phyloP scores from a whole-genome alignment of 331 rosid genomes.

The Dryas integrifolia region DNA sequence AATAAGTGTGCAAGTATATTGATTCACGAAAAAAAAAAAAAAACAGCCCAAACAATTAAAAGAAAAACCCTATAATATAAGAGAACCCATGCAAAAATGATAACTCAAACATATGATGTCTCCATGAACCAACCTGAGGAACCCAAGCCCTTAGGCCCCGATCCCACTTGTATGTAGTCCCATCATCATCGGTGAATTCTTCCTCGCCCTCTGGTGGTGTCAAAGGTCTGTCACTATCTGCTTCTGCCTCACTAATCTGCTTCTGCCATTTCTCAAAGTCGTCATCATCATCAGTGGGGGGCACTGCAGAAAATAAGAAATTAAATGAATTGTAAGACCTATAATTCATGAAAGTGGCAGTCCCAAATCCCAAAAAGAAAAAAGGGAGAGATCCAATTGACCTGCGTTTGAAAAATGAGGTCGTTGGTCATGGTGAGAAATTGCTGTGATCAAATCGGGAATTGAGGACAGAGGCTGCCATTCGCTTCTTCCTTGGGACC shows the following conservation, averaged over 20 bases:
- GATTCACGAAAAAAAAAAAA: neutral
- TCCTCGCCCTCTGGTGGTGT: slow-evolving; percentile 95
- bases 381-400: slow-evolving; percentile 15
- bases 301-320: slow-evolving; percentile 37
- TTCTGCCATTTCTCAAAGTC: slow-evolving; percentile 81
- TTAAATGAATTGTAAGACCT: slow-evolving; percentile 27
- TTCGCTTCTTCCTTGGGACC: slow-evolving; percentile 87
- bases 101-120: neutral
- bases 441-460: slow-evolving; percentile 46
- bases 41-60: neutral
- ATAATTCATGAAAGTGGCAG: slow-evolving; percentile 4
- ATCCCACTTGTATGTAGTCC: slow-evolving; percentile 88
- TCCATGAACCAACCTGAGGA: slow-evolving; percentile 68
- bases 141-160: slow-evolving; percentile 75
- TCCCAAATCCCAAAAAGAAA: neutral
- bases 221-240: slow-evolving; percentile 64
- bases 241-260: slow-evolving; percentile 50
- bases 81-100: slow-evolving; percentile 8
- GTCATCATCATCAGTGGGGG: slow-evolving; percentile 45
- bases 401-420: slow-evolving; percentile 42
- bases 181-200: slow-evolving; percentile 94
- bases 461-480: slow-evolving; percentile 81
- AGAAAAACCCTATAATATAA: neutral
- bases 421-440: slow-evolving; percentile 38
- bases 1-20: neutral